phyloP scores from a whole-genome alignment of 2,329 filamentous ascomycete species.

The Aspergillus brunneoviolaceus region DNA sequence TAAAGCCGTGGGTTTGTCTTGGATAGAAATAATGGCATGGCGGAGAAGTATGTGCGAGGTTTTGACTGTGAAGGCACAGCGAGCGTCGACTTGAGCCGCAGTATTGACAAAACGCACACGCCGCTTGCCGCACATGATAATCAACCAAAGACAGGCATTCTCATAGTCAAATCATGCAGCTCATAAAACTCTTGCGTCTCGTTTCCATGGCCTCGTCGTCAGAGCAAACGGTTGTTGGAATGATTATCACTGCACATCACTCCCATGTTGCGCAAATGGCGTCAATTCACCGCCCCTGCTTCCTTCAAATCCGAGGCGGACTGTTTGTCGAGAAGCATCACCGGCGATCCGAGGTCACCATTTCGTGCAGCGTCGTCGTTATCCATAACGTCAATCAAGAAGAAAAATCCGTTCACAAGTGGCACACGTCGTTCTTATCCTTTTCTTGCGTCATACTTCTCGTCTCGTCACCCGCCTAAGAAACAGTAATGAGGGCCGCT shows the following conservation, averaged over 20 bases:
- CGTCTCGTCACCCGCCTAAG: neutral
- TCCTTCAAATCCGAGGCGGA: neutral
- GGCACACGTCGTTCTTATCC: neutral
- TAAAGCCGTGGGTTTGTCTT: constrained; percentile 24
- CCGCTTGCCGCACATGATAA: neutral
- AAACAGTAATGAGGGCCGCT: neutral
- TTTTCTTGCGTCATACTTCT: neutral
- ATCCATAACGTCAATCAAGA: neutral
- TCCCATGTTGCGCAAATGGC: neutral
- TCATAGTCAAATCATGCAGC: constrained; percentile 31
- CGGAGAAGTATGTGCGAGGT: constrained; percentile 12
- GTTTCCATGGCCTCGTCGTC: constrained; percentile 31
- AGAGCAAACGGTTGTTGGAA: constrained; percentile 17
- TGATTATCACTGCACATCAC: neutral
- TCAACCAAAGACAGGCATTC: constrained; percentile 15
- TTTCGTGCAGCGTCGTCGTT: neutral
- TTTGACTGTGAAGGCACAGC: constrained; percentile 9
- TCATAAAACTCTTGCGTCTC: constrained; percentile 34
- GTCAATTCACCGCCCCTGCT: neutral
- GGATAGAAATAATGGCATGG: constrained; percentile 15
- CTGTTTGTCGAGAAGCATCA: neutral
- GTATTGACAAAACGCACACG: constrained; percentile 7
- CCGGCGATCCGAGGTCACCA: neutral
- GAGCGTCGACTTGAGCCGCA: constrained; percentile 5
- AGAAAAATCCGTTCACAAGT: neutral